These are phyloP conservation scores for Saturnispora gosingensis DNA, from an alignment of 805 yeast genomes.

Conservation along the genomic window DNA sequence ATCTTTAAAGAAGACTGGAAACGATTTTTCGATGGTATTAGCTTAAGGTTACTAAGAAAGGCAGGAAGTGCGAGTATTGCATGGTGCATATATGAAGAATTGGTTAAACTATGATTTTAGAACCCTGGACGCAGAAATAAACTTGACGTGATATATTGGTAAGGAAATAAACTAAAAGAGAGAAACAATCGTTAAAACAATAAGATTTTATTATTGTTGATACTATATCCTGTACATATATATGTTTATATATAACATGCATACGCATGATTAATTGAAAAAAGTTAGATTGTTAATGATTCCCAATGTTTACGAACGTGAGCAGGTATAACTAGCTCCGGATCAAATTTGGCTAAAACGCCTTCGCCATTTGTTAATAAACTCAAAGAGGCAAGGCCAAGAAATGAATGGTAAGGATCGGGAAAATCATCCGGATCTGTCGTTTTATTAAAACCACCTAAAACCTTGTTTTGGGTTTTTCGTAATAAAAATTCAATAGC, in stretches of 20 bases:
- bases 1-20: constrained; percentile 39
- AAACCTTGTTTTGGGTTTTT: constrained; percentile 46
- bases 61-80: constrained; percentile 91
- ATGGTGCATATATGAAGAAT: constrained; percentile 94
- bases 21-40: constrained; percentile 73
- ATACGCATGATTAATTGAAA: neutral
- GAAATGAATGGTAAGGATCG: constrained; percentile 60
- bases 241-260: neutral
- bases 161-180: neutral
- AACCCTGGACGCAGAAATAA: neutral
- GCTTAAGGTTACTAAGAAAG: constrained; percentile 73
- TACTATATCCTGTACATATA: neutral
- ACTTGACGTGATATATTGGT: neutral
- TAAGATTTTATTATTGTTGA: neutral
- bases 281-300: neutral
- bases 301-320: constrained; percentile 16
- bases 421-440: constrained; percentile 43
- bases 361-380: constrained; percentile 21
- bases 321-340: constrained; percentile 19
- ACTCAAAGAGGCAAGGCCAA: constrained; percentile 49
- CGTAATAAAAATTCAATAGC: constrained; percentile 38
- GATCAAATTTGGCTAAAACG: constrained; percentile 12
- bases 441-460: constrained; percentile 78
- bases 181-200: neutral
- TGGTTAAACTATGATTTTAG: constrained; percentile 37